Conservation (phyloP, 768 basidiomycete genomes). For the Boletus sp. region DNA sequence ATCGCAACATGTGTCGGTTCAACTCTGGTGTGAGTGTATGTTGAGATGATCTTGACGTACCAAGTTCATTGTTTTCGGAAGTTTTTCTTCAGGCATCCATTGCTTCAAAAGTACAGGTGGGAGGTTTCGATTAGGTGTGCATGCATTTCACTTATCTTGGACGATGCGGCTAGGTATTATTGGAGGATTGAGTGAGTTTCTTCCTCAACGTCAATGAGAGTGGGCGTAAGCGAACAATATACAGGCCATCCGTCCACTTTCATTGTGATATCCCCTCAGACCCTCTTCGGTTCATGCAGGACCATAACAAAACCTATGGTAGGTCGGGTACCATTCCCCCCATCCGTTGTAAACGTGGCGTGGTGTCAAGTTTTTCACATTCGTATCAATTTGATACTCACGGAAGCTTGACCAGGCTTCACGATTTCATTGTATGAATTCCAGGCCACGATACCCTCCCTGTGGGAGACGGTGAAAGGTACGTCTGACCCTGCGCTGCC, state of each 20-base stretch:
- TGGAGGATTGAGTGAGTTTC: slow-evolving; percentile 28
- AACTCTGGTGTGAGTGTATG: slow-evolving; percentile 56
- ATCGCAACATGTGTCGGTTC: slow-evolving; percentile 76
- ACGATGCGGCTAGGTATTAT: slow-evolving; percentile 20
- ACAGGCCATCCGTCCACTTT: slow-evolving; percentile 48
- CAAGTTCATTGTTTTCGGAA: slow-evolving; percentile 15
- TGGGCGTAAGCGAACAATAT: slow-evolving; percentile 8
- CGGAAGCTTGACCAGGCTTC: slow-evolving; percentile 39
- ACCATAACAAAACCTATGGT: slow-evolving; percentile 53
- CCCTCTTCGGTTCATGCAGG: slow-evolving; percentile 57
- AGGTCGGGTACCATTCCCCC: not conserved
- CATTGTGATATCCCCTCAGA: slow-evolving; percentile 49
- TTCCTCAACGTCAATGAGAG: slow-evolving; percentile 35
- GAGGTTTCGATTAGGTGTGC: not conserved
- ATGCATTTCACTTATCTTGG: not conserved
- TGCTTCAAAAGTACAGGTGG: slow-evolving; percentile 31
- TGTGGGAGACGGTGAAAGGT: slow-evolving; percentile 64
- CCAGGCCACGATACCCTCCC: slow-evolving; percentile 55
- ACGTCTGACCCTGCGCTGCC: slow-evolving; percentile 30
- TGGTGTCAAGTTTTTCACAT: not conserved
- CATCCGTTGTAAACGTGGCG: not conserved
- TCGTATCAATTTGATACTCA: not conserved
- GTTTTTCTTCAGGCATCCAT: slow-evolving; percentile 47
- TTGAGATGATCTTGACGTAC: not conserved
- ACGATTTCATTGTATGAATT: slow-evolving; percentile 63